Conservation (phyloP, 805 yeast genomes). For the Jamesozyma rosinii region DNA sequence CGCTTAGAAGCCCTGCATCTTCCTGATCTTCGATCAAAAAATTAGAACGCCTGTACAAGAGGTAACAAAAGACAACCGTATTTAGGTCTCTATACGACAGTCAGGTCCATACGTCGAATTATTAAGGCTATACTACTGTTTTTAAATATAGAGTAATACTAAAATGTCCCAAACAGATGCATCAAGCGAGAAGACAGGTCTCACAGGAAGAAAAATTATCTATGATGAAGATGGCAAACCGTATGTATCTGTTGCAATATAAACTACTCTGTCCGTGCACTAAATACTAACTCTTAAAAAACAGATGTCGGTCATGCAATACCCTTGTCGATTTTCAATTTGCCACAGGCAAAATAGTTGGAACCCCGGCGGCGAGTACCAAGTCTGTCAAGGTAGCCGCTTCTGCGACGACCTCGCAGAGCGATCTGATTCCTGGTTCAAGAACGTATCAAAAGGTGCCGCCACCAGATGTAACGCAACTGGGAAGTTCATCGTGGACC, state of each 20-base stretch:
- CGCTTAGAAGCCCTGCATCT: too few relatives aligned
- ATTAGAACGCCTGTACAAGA: too few relatives aligned
- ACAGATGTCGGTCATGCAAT: conserved; percentile 85
- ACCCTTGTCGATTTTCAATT: conserved; percentile 67
- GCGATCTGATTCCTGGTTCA: conserved; percentile 19
- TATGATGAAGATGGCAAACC: conserved; percentile 89
- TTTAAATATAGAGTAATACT: too few relatives aligned
- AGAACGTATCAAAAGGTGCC: conserved; percentile 39
- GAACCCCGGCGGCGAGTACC: too few relatives aligned
- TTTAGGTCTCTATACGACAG: too few relatives aligned
- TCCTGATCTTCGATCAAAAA: too few relatives aligned
- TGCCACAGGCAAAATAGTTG: conserved; percentile 35
- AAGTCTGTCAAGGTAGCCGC: too few relatives aligned
- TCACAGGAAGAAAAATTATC: conserved; percentile 57
- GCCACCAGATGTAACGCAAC: conserved; percentile 77
- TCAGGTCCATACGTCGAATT: too few relatives aligned
- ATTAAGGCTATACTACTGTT: too few relatives aligned
- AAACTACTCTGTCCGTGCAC: neutral
- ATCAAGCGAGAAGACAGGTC: conserved; percentile 29
- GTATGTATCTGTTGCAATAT: too few relatives aligned
- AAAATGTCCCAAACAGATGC: neutral
- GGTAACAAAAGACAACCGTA: too few relatives aligned
- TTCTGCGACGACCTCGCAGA: conserved; percentile 5
- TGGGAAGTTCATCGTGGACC: conserved; percentile 90
- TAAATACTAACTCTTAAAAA: neutral